A percentile compares a stretch with the other conserved stretches of the same genome.
phyloP scores from a whole-genome alignment of 371 early-diverging fungal genomes.

The Funneliformis caledonium region DNA sequence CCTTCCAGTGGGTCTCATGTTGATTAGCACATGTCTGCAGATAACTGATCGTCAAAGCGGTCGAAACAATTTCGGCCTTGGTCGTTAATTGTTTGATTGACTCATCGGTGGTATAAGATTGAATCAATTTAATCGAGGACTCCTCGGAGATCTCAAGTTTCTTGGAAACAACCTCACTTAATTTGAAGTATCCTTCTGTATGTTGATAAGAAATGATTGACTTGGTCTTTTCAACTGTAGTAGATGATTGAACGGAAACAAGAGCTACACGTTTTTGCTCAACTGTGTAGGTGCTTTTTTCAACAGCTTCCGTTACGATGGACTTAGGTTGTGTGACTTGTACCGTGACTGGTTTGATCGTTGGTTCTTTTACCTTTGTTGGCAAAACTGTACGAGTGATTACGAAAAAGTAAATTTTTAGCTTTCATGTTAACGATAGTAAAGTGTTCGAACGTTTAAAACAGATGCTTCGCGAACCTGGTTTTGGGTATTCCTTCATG shows the following conservation, averaged over 20 bases:
- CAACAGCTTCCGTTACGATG: too few species aligned
- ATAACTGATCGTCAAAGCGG: slow-evolving; percentile 16
- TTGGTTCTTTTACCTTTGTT: too few species aligned
- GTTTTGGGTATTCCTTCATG: too few species aligned
- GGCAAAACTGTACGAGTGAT: too few species aligned
- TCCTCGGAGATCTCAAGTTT: not conserved
- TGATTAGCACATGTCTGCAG: not conserved
- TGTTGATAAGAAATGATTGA: slow-evolving; percentile 5
- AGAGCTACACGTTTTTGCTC: not conserved
- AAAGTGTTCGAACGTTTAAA: too few species aligned
- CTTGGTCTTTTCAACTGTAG: slow-evolving; percentile 10
- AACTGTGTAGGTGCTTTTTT: too few species aligned
- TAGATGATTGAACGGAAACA: not conserved
- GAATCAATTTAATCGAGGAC: not conserved
- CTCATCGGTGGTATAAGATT: not conserved
- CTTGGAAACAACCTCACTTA: not conserved
- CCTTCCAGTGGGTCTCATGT: slow-evolving; percentile 20
- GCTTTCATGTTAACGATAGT: too few species aligned
- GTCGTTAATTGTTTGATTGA: not conserved
- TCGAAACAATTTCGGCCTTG: not conserved
- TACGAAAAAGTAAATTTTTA: too few species aligned
- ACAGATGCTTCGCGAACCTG: too few species aligned
- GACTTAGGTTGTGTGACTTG: too few species aligned
- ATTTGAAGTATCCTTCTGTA: not conserved
- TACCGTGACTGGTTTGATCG: too few species aligned